Conservation (phyloP, 768 basidiomycete species). For the Lentinula boryana region DNA sequence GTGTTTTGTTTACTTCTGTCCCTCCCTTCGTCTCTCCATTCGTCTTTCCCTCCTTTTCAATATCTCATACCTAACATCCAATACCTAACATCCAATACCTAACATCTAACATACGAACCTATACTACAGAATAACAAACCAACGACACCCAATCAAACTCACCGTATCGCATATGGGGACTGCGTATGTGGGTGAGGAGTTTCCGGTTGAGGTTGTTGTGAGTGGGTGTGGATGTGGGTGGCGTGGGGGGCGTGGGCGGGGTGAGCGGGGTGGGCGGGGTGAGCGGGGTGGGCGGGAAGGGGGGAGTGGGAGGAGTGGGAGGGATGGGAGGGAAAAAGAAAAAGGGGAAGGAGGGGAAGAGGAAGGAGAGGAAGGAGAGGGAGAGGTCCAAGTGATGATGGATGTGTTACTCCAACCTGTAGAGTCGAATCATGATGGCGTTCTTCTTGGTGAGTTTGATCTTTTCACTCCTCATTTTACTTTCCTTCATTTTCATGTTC, state of each 20-base stretch:
- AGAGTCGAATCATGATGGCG: conserved; percentile 46
- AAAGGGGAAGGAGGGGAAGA: conserved; percentile 12
- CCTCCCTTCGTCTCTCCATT: too few relatives aligned
- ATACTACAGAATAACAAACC: not conserved
- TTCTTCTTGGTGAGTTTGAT: conserved; percentile 45
- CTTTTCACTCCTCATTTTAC: too few relatives aligned
- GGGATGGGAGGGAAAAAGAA: not conserved
- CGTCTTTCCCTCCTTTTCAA: too few relatives aligned
- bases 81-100: too few relatives aligned
- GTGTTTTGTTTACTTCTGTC: too few relatives aligned
- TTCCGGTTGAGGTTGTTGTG: conserved; percentile 66
- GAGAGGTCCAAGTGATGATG: conserved; percentile 60
- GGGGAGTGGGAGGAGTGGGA: not conserved
- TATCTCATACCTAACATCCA: too few relatives aligned
- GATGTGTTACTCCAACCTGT: conserved; percentile 79
- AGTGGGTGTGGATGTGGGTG: conserved; percentile 13
- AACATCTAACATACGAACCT: not conserved
- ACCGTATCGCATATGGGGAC: conserved; percentile 55
- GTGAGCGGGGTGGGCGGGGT: too few relatives aligned
- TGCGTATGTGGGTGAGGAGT: conserved; percentile 78
- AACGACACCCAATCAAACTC: conserved; percentile 44
- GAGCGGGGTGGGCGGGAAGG: too few relatives aligned
- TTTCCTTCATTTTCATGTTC: too few relatives aligned
- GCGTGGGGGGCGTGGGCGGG: too few relatives aligned
- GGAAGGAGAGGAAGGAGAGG: conserved; percentile 24